A percentile compares a stretch with the other conserved stretches of the same genome.
phyloP scores from a whole-genome alignment of 2,329 filamentous ascomycete genomes.

The Neopestalotiopsis sp. region DNA sequence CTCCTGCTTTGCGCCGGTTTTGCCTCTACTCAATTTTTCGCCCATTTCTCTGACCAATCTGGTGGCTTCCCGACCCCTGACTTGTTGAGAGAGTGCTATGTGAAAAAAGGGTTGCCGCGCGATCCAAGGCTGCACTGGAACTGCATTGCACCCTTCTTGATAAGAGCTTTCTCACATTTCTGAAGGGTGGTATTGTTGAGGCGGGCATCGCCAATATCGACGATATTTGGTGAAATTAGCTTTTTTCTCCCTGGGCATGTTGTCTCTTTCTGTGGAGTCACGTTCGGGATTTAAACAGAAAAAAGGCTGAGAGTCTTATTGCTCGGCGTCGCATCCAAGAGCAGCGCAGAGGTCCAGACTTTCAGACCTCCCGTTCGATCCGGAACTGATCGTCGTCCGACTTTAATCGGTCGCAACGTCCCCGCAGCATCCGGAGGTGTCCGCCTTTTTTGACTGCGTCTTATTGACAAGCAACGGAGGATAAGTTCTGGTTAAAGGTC shows the following conservation, averaged over 20 bases:
- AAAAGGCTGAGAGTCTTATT: constrained; percentile 4
- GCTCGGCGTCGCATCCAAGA: not conserved
- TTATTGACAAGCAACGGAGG: not conserved
- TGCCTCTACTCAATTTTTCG: not conserved
- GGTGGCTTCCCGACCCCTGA: constrained; percentile 8
- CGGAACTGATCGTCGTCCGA: constrained; percentile 15
- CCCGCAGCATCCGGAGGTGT: constrained; percentile 13
- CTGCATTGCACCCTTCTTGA: not conserved
- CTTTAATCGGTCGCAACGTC: not conserved
- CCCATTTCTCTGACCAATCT: constrained; percentile 11
- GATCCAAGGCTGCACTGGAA: not conserved
- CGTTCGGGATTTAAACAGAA: not conserved
- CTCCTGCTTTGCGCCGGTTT: not conserved
- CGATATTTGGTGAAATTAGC: not conserved
- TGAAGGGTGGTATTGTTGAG: too few relatives aligned
- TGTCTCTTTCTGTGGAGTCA: not conserved
- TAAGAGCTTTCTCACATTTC: not conserved
- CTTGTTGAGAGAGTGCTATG: not conserved
- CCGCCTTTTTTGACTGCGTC: not conserved
- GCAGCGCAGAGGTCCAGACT: not conserved
- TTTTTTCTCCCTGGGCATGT: not conserved
- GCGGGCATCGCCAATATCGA: not conserved
- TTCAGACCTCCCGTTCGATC: constrained; percentile 3
- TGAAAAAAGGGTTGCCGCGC: not conserved
- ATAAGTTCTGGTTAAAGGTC: not conserved